Evolutionary conservation across 768 basidiomycete genomes (phyloP).

Genomic region (Leccinum sublutescens): DNA sequence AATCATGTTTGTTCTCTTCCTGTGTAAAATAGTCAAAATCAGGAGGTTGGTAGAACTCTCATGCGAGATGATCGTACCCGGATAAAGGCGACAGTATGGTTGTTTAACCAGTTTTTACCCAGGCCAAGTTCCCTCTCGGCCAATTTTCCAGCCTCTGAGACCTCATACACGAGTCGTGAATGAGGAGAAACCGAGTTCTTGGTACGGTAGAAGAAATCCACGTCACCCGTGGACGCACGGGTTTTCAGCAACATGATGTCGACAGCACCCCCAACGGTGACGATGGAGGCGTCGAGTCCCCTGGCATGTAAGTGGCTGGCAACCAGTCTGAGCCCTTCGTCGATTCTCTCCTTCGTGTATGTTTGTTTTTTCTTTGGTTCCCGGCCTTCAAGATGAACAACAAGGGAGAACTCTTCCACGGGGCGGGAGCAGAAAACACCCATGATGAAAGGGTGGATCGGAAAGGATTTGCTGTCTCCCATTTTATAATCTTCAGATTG

Average conservation of each 20-base stretch:
- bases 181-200: not conserved
- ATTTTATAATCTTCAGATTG: not conserved
- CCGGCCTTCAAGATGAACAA: not conserved
- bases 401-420: not conserved
- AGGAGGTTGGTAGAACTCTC: not conserved
- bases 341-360: slow-evolving; percentile 5
- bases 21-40: not conserved
- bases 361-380: not conserved
- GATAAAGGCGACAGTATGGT: slow-evolving; percentile 8
- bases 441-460: not conserved
- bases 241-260: slow-evolving; percentile 4
- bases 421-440: slow-evolving; percentile 1
- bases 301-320: slow-evolving; percentile 1
- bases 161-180: not conserved
- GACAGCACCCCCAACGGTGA: slow-evolving; percentile 9
- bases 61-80: not conserved
- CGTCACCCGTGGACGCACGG: slow-evolving; percentile 9
- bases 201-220: slow-evolving; percentile 12
- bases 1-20: not conserved
- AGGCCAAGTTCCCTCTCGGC: not conserved
- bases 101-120: slow-evolving; percentile 8
- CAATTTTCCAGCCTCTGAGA: not conserved
- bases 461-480: not conserved
- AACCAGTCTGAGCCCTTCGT: slow-evolving; percentile 2
- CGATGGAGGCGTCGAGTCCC: slow-evolving; percentile 1